Percentiles rank a stretch among this genome's conserved stretches.
phyloP scores from a whole-genome alignment of 495 filamentous ascomycete genomes.

The Talaromyces wortmannii region DNA sequence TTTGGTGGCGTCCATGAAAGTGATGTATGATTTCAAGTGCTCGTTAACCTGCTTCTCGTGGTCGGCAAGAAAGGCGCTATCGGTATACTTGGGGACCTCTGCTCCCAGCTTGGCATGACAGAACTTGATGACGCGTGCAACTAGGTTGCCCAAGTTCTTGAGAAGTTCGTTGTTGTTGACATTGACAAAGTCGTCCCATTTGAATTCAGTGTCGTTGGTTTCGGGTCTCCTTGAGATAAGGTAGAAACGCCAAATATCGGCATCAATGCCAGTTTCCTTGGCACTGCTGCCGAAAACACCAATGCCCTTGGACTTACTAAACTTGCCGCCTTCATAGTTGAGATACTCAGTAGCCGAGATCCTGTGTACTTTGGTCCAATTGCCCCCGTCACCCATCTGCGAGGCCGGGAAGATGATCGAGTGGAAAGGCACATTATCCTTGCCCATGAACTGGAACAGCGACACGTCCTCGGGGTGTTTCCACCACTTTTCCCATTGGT shows the following conservation, averaged over 20 bases:
- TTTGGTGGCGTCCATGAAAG: constrained; percentile 28
- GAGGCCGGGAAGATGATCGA: constrained; percentile 86
- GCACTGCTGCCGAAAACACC: constrained; percentile 90
- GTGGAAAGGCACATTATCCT: constrained; percentile 94
- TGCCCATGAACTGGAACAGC: constrained; percentile 97
- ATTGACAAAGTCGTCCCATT: constrained; percentile 10
- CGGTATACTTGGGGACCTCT: constrained; percentile 3
- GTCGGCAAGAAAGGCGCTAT: constrained; percentile 10
- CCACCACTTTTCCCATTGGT: constrained; percentile 94
- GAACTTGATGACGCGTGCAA: constrained; percentile 11
- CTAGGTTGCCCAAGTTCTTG: constrained; percentile 11
- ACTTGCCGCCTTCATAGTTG: constrained; percentile 94
- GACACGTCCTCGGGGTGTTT: constrained; percentile 79
- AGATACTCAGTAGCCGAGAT: constrained; percentile 91
- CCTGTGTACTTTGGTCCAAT: constrained; percentile 88
- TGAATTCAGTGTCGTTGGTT: constrained; percentile 11
- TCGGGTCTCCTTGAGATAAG: constrained; percentile 5
- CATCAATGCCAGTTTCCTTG: constrained; percentile 70
- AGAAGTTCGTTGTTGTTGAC: constrained; percentile 12
- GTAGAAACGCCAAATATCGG: constrained; percentile 11
- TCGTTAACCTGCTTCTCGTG: constrained; percentile 27
- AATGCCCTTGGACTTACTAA: constrained; percentile 84
- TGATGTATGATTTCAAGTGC: constrained; percentile 21
- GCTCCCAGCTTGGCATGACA: constrained; percentile 3
- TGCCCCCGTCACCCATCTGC: constrained; percentile 74